Percentiles rank a stretch among this genome's conserved stretches.
phyloP scores from a whole-genome alignment of 2,329 filamentous ascomycete species.

The Elsinoe batatas region DNA sequence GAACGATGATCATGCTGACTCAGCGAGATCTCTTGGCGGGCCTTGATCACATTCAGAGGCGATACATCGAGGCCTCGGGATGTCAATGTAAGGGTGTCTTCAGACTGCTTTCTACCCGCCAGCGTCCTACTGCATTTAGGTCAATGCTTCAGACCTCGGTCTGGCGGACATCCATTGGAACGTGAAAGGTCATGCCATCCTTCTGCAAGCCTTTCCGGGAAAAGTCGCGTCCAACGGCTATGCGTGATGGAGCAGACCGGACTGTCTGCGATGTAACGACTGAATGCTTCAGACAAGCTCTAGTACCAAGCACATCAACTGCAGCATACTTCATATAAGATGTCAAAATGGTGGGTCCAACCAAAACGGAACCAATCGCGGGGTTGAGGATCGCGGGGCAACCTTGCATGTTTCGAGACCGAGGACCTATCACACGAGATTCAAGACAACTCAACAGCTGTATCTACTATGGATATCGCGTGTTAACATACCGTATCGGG shows the following conservation, averaged over 20 bases:
- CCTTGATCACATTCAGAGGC: slow-evolving; percentile 3
- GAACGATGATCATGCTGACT: too few relatives aligned
- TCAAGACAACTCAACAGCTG: too few relatives aligned
- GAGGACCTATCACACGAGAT: background rate
- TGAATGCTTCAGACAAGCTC: background rate
- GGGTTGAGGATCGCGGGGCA: slow-evolving; percentile 9
- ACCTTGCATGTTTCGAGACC: background rate
- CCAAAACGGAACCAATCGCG: background rate
- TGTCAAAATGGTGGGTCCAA: background rate
- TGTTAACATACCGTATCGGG: background rate
- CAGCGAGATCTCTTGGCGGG: too few relatives aligned
- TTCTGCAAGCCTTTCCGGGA: slow-evolving; percentile 2
- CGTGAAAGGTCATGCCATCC: background rate
- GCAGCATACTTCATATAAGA: background rate
- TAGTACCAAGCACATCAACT: background rate
- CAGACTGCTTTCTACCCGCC: too few relatives aligned
- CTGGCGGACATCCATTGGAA: background rate
- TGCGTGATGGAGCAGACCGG: background rate
- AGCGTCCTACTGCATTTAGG: background rate
- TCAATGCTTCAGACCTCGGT: background rate
- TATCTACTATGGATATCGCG: background rate
- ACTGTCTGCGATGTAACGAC: background rate
- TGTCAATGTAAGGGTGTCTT: too few relatives aligned
- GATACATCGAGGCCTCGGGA: background rate
- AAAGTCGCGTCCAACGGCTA: background rate